Evolutionary conservation across 768 basidiomycete genomes (phyloP).

Genomic region (Leucosporidium scottii): DNA sequence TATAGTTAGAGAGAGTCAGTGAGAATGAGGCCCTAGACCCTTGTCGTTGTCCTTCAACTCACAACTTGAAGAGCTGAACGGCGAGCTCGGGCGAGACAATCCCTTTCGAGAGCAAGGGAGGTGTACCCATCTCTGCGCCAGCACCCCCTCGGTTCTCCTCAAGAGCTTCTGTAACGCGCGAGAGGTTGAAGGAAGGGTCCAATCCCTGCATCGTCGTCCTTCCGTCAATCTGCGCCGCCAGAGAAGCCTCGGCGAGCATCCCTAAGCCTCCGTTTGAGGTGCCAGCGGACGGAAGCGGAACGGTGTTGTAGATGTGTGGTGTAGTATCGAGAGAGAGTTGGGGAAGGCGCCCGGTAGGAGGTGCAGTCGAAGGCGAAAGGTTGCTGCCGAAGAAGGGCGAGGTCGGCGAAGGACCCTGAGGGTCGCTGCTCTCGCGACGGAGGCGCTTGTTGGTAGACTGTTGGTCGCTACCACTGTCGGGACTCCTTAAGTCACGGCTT

Average conservation of each 20-base stretch:
- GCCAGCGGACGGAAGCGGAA: background rate
- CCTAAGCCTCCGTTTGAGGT: slow-evolving; percentile 7
- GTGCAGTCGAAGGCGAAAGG: no score
- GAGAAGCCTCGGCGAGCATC: slow-evolving; percentile 25
- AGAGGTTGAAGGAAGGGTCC: slow-evolving; percentile 22
- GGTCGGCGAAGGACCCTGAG: no score
- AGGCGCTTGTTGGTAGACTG: background rate
- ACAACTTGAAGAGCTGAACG: slow-evolving; percentile 74
- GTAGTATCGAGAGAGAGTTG: background rate
- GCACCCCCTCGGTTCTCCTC: background rate
- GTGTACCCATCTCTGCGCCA: slow-evolving; percentile 1
- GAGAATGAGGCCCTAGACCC: no score
- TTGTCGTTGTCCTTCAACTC: no score
- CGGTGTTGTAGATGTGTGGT: background rate
- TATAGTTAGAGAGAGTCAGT: background rate
- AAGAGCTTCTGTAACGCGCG: slow-evolving; percentile 22
- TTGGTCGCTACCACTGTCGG: background rate
- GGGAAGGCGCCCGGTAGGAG: background rate
- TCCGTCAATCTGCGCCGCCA: slow-evolving; percentile 27
- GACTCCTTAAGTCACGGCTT: background rate
- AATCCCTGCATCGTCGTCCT: slow-evolving; percentile 12
- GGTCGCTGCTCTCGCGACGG: no score
- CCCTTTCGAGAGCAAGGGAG: slow-evolving; percentile 16
- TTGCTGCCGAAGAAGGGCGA: no score
- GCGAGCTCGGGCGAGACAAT: slow-evolving; percentile 82